Conservation (phyloP, 345 rosid genomes). For the Camelina laxa region DNA sequence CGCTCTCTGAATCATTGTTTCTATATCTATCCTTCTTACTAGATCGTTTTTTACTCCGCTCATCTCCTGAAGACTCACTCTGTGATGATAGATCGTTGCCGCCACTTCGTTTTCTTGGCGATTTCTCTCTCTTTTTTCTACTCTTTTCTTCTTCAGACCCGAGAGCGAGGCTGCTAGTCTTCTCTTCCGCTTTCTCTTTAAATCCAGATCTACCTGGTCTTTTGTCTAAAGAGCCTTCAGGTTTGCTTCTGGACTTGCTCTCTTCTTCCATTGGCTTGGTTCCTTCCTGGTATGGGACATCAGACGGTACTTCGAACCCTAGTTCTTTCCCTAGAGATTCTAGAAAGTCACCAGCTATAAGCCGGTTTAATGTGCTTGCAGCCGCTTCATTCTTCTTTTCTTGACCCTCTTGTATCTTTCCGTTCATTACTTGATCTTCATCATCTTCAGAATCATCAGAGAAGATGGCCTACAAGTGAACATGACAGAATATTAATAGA, state of each 20-base stretch:
- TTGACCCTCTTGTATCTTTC: conserved; percentile 53
- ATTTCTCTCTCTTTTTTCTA: conserved; percentile 50
- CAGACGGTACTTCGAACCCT: conserved; percentile 92
- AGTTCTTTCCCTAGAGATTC: conserved; percentile 96
- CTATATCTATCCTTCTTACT: conserved; percentile 46
- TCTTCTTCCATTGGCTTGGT: conserved; percentile 43
- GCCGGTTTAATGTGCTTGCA: conserved; percentile 75
- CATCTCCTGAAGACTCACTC: conserved; percentile 65
- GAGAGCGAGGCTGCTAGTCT: conserved; percentile 42
- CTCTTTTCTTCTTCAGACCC: conserved; percentile 65
- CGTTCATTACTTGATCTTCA: conserved; percentile 49
- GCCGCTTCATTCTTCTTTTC: conserved; percentile 78
- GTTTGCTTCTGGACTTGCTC: conserved; percentile 37
- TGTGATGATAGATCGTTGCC: conserved; percentile 24
- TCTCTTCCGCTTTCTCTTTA: conserved; percentile 46
- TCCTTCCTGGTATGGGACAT: conserved; percentile 48
- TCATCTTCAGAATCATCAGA: conserved; percentile 93
- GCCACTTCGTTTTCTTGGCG: conserved; percentile 39
- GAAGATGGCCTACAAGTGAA: conserved; percentile 75
- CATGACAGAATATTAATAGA: neutral
- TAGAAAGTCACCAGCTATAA: conserved; percentile 91
- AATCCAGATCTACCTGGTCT: conserved; percentile 27
- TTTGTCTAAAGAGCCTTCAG: conserved; percentile 37
- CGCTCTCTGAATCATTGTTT: conserved; percentile 61
- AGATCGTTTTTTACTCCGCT: conserved; percentile 56